Conservation (phyloP, 768 basidiomycete species). For the Guyanaporus albipodus region DNA sequence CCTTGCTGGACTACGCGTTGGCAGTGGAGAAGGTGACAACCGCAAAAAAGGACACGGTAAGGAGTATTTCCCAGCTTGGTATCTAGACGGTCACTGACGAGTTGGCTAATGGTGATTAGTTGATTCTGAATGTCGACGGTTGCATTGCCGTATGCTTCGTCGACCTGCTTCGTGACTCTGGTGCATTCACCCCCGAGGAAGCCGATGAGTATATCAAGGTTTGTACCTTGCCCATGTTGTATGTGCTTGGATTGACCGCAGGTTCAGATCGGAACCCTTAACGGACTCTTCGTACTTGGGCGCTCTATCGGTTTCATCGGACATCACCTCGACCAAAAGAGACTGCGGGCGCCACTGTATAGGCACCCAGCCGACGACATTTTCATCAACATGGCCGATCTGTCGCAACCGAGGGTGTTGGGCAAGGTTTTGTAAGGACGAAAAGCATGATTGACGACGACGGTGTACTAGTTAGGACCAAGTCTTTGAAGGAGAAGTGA, state of each 20-base stretch:
- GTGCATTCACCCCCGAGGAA: constrained; percentile 94
- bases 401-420: constrained; percentile 77
- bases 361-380: constrained; percentile 94
- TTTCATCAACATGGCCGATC: constrained; percentile 90
- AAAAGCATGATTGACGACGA: too few relatives aligned
- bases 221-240: not conserved
- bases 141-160: constrained; percentile 97
- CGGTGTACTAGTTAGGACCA: too few relatives aligned
- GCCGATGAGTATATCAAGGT: constrained; percentile 95
- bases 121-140: constrained; percentile 96
- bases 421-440: constrained; percentile 36
- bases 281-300: constrained; percentile 95
- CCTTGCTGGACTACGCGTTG: constrained; percentile 89
- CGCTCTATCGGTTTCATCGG: constrained; percentile 98
- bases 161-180: constrained; percentile 86
- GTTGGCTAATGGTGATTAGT: too few relatives aligned
- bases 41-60: constrained; percentile 91
- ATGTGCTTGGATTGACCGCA: not conserved
- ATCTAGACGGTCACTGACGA: too few relatives aligned
- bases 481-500: too few relatives aligned
- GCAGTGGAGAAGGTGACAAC: constrained; percentile 98
- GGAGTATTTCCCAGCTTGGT: constrained; percentile 5
- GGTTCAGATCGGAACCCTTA: constrained; percentile 77
- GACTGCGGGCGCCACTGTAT: constrained; percentile 88
- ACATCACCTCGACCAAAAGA: constrained; percentile 95